Base-by-base conservation (phyloP, 306 rosid genomes). In the Prunus mongolica region DNA sequence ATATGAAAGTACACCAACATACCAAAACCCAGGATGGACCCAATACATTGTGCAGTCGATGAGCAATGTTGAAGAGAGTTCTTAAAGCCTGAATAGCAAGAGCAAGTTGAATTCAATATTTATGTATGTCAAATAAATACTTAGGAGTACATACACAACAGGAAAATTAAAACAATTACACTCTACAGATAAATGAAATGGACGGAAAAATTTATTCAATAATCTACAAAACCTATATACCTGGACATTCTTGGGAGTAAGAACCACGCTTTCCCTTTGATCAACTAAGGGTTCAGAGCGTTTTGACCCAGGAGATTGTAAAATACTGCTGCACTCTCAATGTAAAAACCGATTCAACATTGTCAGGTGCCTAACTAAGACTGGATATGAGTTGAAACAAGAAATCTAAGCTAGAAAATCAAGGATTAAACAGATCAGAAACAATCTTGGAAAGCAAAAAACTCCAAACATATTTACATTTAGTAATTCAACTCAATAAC, bases 21-120 rank as follows among this genome's bases (percentile, higher is more conserved):
- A 94, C 98, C 97, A 94, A 81, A 71, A 94, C 97, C 98, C 98
- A 94, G 16, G 98, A 94, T 69, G 95, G 97, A 19, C 98, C 98
- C 92, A 94, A 77, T 82, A 94, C 95, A 85, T 94, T 94, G 81
- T 90, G 96, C 79, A 94, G 79, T 56, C 98, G 93, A 72, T 94
- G 98, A 75, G 98, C 96, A 79, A 92, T 89, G 87, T 94, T 94
- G 93, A 94, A 94, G 65, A 94, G 94, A 70, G 98, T 94, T 87
- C 98, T 90, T 80, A 94, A 88, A 75, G 98, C 98, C 98, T 94
- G 82, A 81, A 81, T 76, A 51, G 80, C 28, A 78, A 76, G 67
- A 85, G 71, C 58, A 84, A 50, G 71, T 1, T 64, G 41, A 61
- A 72, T 51, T 45, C 64, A 51, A 77, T 47, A 70, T 38, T 38